These are phyloP conservation scores for Acaromyces ingoldii DNA, from an alignment of 1,284 basidiomycete genomes.

Conservation along the genomic window DNA sequence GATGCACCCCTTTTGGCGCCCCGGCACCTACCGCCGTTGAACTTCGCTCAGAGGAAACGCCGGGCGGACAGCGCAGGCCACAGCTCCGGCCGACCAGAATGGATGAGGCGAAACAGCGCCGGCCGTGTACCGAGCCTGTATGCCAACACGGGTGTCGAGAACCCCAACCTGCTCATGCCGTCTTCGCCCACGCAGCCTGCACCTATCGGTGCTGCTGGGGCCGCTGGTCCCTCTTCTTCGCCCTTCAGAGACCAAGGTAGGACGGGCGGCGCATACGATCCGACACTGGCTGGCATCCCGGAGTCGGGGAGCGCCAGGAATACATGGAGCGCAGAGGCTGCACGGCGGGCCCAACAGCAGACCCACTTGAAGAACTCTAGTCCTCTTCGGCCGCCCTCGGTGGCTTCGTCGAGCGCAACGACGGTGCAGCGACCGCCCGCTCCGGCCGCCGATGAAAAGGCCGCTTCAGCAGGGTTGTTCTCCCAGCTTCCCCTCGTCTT, in stretches of 20 bases:
- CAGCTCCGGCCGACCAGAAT: slow-evolving; percentile 13
- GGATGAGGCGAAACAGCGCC: slow-evolving; percentile 21
- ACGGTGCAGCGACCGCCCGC: not conserved
- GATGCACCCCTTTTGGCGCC: slow-evolving; percentile 19
- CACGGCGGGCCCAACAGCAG: not conserved
- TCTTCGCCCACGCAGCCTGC: not conserved
- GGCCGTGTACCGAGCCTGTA: slow-evolving; percentile 34
- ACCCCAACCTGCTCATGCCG: slow-evolving; percentile 5
- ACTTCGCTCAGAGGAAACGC: slow-evolving; percentile 40
- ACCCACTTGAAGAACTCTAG: slow-evolving; percentile 11
- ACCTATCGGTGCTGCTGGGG: too few species aligned
- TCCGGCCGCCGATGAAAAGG: not conserved
- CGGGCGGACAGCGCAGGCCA: slow-evolving; percentile 1
- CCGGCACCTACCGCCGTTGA: slow-evolving; percentile 37
- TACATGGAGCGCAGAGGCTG: not conserved
- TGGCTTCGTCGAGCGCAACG: not conserved
- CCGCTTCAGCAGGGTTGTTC: slow-evolving; percentile 17
- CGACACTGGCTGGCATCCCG: slow-evolving; percentile 40
- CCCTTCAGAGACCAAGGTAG: too few species aligned
- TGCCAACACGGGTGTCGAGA: slow-evolving; percentile 38
- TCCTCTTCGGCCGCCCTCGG: not conserved
- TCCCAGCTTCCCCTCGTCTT: slow-evolving; percentile 40
- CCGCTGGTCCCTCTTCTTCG: too few species aligned
- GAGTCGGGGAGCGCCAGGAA: slow-evolving; percentile 11
- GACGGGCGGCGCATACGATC: slow-evolving; percentile 22